phyloP scores from a whole-genome alignment of 495 filamentous ascomycete genomes.

The Annulohypoxylon bovei region DNA sequence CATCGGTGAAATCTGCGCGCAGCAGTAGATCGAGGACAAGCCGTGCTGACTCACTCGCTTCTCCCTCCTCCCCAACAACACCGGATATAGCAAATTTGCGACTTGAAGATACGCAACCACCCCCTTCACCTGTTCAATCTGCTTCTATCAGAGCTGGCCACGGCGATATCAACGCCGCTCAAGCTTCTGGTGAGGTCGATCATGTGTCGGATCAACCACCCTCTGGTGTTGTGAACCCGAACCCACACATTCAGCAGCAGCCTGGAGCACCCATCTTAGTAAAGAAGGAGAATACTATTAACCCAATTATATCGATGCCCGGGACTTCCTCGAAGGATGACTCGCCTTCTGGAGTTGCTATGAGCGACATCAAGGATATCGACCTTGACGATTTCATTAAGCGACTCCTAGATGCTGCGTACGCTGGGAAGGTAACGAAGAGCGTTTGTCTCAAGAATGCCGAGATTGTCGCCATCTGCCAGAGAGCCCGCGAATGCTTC shows the following conservation, averaged over 20 bases:
- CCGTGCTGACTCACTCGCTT: slow-evolving; percentile 49
- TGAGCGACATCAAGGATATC: slow-evolving; percentile 83
- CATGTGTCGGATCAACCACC: slow-evolving; percentile 94
- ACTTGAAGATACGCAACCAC: slow-evolving; percentile 70
- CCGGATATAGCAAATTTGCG: slow-evolving; percentile 52
- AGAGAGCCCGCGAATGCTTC: slow-evolving; percentile 85
- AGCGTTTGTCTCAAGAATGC: slow-evolving; percentile 97
- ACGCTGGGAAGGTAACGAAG: slow-evolving; percentile 97
- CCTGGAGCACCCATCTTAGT: slow-evolving; percentile 84
- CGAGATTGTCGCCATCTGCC: slow-evolving; percentile 93
- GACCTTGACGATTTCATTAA: slow-evolving; percentile 98
- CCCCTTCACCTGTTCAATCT: slow-evolving; percentile 89
- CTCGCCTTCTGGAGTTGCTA: slow-evolving; percentile 60
- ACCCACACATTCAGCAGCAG: slow-evolving; percentile 59
- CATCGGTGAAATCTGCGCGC: slow-evolving; percentile 73
- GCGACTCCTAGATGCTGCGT: slow-evolving; percentile 91
- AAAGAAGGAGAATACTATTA: slow-evolving; percentile 72
- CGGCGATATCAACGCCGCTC: slow-evolving; percentile 80
- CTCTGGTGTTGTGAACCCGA: slow-evolving; percentile 63
- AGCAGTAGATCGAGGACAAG: slow-evolving; percentile 60
- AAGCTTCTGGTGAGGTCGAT: slow-evolving; percentile 90
- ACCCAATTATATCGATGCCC: slow-evolving; percentile 55
- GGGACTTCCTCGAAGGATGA: slow-evolving; percentile 54
- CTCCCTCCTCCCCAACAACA: slow-evolving; percentile 53
- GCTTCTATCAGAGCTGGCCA: slow-evolving; percentile 73